A percentile compares a stretch with the other conserved stretches of the same genome.
Evolutionary conservation across 1,284 basidiomycete genomes (phyloP).

Genomic region (Irpex lacteus): DNA sequence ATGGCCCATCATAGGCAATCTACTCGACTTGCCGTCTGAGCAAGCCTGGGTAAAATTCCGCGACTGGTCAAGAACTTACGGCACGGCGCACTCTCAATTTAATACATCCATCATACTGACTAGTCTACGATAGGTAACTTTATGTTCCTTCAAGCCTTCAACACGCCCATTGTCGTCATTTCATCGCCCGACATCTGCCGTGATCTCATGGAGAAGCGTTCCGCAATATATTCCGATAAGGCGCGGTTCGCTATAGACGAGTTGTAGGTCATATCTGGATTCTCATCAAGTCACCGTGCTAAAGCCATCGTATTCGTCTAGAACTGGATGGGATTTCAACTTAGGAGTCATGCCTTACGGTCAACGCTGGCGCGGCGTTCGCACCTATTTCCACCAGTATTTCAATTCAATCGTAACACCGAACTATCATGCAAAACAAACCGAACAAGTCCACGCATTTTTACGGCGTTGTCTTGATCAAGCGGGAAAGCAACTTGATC

Average conservation of each 20-base stretch:
- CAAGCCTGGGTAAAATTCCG: constrained; percentile 19
- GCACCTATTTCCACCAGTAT: constrained; percentile 21
- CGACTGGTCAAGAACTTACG: constrained; percentile 11
- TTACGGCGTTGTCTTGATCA: constrained; percentile 2
- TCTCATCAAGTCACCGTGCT: neutral
- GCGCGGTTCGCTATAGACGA: neutral
- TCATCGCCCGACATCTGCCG: constrained; percentile 1
- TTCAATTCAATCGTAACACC: constrained; percentile 14
- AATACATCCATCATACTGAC: neutral
- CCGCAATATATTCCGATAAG: constrained; percentile 13
- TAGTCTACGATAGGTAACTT: neutral
- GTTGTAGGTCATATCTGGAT: neutral
- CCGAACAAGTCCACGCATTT: constrained; percentile 14
- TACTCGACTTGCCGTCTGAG: constrained; percentile 21
- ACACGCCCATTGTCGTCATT: neutral
- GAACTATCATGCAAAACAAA: constrained; percentile 16
- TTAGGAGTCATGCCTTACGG: constrained; percentile 20
- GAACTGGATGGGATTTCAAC: constrained; percentile 20
- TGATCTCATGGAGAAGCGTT: constrained; percentile 16
- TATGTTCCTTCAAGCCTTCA: neutral
- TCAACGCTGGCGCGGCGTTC: constrained; percentile 20
- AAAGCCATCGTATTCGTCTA: neutral
- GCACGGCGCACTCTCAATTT: constrained; percentile 4
- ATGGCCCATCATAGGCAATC: constrained; percentile 25
- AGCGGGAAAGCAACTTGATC: neutral